Evolutionary conservation across 1,139 yeast species (phyloP), one percentile per base, ranked within the genome.

Genomic region (Pneumocystis carinii): DNA sequence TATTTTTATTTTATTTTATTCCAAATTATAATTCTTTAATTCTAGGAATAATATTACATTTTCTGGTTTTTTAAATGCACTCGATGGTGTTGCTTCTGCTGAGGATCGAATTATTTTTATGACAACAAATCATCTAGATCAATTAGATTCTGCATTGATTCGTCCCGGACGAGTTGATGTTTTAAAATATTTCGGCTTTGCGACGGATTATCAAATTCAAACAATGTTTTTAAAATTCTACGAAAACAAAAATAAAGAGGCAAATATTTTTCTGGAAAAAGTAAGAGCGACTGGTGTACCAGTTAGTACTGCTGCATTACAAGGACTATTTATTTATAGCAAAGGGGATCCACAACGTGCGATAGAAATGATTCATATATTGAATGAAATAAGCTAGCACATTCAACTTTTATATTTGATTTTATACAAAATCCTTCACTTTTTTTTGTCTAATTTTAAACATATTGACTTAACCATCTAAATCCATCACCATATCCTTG

Each of bases 71-170:
- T 77, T 92, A 66, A 92, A 92, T 72, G 96, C 98, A 0, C 78
- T 92, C 61, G 99, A 92, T 73, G 99, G 98, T 62, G 98, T 92
- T n/a, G 95, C 97, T 1, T 87, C 96, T 59, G 96, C 97, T 1
- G 98, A 92, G 71, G 98, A 92, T 71, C 86, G 96, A 62, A 80
- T 92, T 57, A 92, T 97, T 0, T 92, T 92, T 74, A 92, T 92
- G 98, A 92, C 99, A 17, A 90, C 98, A 29, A 92, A 92, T 74
- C 98, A 92, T 71, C 97, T 97, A 0, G 97, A 92, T 69, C 83
- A 83, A 67, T 78, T 92, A 59, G 99, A 92, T 71, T 90, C 80
- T 7, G 80, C 80, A 2, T 75, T 87, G 64, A 76, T 87, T 67
- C 80, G 99, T 68, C 99, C 99, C 0, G 99, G 99, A 2, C 80